These are phyloP conservation scores for Boletales sp. DNA, from an alignment of 768 basidiomycete genomes.

Conservation along the genomic window DNA sequence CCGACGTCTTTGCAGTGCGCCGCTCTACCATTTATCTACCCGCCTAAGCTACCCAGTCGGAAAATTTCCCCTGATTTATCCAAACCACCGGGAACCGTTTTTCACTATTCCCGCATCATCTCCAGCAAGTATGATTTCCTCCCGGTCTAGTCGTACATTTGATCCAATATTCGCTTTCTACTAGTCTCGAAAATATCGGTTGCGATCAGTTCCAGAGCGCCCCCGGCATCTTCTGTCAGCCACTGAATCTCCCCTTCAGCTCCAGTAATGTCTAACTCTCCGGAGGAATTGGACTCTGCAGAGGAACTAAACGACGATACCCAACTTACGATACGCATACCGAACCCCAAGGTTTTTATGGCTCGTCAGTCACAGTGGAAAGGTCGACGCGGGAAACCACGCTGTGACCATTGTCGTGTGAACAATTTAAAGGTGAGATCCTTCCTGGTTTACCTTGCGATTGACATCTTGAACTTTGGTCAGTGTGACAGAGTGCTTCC, in stretches of 20 bases:
- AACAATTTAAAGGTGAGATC: slow-evolving; percentile 66
- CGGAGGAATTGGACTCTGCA: slow-evolving; percentile 36
- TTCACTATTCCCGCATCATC: slow-evolving; percentile 4
- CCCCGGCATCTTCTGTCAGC: slow-evolving; percentile 16
- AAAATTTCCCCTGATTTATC: slow-evolving; percentile 11
- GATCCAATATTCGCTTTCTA: slow-evolving; percentile 6
- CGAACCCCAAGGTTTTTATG: slow-evolving; percentile 64
- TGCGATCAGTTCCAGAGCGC: neutral
- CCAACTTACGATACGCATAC: slow-evolving; percentile 61
- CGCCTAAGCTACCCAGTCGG: slow-evolving; percentile 2
- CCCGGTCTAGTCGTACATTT: slow-evolving; percentile 2
- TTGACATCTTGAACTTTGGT: slow-evolving; percentile 12
- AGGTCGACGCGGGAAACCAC: slow-evolving; percentile 68
- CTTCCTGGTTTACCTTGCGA: neutral
- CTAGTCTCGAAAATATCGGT: slow-evolving; percentile 9
- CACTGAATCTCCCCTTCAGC: slow-evolving; percentile 8
- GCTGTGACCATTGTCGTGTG: slow-evolving; percentile 69
- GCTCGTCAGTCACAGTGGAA: slow-evolving; percentile 73
- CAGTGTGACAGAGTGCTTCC: slow-evolving; percentile 72
- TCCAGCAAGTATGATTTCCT: slow-evolving; percentile 15
- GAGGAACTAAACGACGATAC: slow-evolving; percentile 45
- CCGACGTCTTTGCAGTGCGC: slow-evolving; percentile 16
- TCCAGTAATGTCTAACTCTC: slow-evolving; percentile 34
- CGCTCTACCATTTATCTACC: slow-evolving; percentile 7
- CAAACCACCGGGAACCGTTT: slow-evolving; percentile 6